Evolutionary conservation across 2,329 filamentous ascomycete genomes (phyloP).

Genomic region (Exophiala mesophila): DNA sequence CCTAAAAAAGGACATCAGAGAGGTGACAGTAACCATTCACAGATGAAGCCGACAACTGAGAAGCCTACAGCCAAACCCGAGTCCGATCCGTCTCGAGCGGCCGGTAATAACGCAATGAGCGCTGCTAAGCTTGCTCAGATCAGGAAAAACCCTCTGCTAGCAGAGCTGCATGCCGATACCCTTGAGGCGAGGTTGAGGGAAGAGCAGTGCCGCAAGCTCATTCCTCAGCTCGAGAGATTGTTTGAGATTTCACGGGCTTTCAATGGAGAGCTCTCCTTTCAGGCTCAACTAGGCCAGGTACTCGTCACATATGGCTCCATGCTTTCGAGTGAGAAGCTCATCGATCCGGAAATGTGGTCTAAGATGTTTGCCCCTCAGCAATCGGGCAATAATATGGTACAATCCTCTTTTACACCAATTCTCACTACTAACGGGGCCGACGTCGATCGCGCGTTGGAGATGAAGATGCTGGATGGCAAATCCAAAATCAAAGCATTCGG

Average conservation of each 20-base stretch:
- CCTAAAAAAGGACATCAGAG: conserved; percentile 9
- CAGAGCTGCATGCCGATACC: conserved; percentile 10
- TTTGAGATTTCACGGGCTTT: conserved; percentile 35
- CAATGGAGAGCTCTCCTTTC: conserved; percentile 32
- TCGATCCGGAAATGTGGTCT: conserved; percentile 29
- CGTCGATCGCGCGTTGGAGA: conserved; percentile 35
- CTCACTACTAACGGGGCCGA: conserved; percentile 39
- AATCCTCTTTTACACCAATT: conserved; percentile 34
- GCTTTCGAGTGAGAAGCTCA: background rate
- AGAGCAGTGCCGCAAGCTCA: conserved; percentile 27
- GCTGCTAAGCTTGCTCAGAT: conserved; percentile 16
- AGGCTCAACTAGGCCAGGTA: conserved; percentile 36
- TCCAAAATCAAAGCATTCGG: conserved; percentile 11
- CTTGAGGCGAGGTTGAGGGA: conserved; percentile 7
- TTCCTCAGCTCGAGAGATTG: conserved; percentile 28
- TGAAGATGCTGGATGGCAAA: conserved; percentile 26
- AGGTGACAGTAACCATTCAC: conserved; percentile 10
- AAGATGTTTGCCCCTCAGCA: conserved; percentile 29
- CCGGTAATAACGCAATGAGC: conserved; percentile 9
- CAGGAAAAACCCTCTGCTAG: conserved; percentile 12
- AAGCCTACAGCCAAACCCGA: conserved; percentile 1
- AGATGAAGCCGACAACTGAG: conserved; percentile 11
- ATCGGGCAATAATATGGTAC: conserved; percentile 3
- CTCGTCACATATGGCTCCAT: conserved; percentile 26
- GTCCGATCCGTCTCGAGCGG: background rate